Evolutionary conservation across 164 flowering plant species (phyloP).

Genomic region (Hamamelis virginiana): DNA sequence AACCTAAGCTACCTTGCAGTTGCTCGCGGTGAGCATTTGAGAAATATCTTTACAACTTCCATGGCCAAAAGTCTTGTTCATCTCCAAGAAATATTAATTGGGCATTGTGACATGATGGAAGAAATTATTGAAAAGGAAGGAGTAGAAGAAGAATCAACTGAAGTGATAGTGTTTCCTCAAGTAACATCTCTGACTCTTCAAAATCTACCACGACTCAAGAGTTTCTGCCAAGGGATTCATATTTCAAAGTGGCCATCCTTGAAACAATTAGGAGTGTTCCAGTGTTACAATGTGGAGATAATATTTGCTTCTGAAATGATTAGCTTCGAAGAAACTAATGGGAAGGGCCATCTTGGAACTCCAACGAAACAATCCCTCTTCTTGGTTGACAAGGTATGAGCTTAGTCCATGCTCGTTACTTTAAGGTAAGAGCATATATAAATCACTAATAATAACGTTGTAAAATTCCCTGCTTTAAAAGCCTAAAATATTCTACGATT

Average conservation of each 20-base stretch:
- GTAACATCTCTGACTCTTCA: not conserved
- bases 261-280: not conserved
- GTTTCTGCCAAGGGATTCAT: slow-evolving; percentile 6
- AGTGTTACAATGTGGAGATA: too few species aligned
- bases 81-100: slow-evolving; percentile 3
- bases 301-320: too few species aligned
- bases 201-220: not conserved
- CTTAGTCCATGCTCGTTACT: too few species aligned
- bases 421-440: too few species aligned
- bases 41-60: slow-evolving; percentile 9
- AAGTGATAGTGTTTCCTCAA: slow-evolving; percentile 3
- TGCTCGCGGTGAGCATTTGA: not conserved
- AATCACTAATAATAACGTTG: too few species aligned
- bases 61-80: slow-evolving; percentile 4
- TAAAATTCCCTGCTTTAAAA: too few species aligned
- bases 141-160: not conserved
- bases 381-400: too few species aligned
- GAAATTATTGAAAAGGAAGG: slow-evolving; percentile 8
- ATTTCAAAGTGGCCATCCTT: not conserved
- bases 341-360: too few species aligned
- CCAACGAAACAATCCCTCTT: too few species aligned
- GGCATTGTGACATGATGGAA: slow-evolving; percentile 1
- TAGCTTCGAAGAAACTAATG: too few species aligned
- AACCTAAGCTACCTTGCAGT: not conserved
- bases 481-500: too few species aligned